Conservation (phyloP, 2,329 filamentous ascomycete genomes). For the Fusarium tupiense region DNA sequence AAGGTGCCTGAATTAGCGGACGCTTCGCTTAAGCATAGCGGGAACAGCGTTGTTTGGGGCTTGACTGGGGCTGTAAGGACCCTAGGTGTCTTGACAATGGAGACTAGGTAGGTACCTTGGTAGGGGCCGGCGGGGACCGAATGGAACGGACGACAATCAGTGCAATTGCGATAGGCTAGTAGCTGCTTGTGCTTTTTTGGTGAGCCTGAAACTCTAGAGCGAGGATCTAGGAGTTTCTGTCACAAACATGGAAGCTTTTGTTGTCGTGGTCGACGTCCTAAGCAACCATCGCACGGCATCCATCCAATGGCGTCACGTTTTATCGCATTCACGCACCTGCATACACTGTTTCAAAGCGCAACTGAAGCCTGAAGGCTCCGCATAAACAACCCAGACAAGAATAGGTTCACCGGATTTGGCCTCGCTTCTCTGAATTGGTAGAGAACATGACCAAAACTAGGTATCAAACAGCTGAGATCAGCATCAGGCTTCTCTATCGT, state of each 20-base stretch:
- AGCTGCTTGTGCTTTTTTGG: slow-evolving; percentile 35
- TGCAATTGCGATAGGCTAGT: slow-evolving; percentile 35
- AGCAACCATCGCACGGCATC: background rate
- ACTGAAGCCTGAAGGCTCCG: slow-evolving; percentile 12
- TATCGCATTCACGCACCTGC: slow-evolving; percentile 4
- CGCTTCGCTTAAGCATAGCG: slow-evolving; percentile 44
- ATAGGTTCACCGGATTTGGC: background rate
- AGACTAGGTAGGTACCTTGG: background rate
- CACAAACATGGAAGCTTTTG: slow-evolving; percentile 19
- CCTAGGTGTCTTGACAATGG: background rate
- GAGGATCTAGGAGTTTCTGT: slow-evolving; percentile 34
- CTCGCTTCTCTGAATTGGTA: background rate
- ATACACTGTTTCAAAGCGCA: slow-evolving; percentile 16
- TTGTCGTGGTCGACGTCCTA: slow-evolving; percentile 1
- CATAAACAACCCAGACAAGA: slow-evolving; percentile 11
- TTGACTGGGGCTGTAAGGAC: slow-evolving; percentile 16
- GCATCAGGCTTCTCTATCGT: slow-evolving; percentile 7
- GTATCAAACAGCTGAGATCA: slow-evolving; percentile 9
- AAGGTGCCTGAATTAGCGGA: slow-evolving; percentile 25
- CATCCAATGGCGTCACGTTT: background rate
- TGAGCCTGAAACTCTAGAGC: slow-evolving; percentile 42
- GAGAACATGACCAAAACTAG: background rate
- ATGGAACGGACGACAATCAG: slow-evolving; percentile 28
- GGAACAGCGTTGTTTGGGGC: slow-evolving; percentile 41
- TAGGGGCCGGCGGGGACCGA: slow-evolving; percentile 10